Evolutionary conservation across 2,329 filamentous ascomycete species (phyloP), one percentile per base, ranked within the genome.

Genomic region (Pseudogymnoascus pannorum): DNA sequence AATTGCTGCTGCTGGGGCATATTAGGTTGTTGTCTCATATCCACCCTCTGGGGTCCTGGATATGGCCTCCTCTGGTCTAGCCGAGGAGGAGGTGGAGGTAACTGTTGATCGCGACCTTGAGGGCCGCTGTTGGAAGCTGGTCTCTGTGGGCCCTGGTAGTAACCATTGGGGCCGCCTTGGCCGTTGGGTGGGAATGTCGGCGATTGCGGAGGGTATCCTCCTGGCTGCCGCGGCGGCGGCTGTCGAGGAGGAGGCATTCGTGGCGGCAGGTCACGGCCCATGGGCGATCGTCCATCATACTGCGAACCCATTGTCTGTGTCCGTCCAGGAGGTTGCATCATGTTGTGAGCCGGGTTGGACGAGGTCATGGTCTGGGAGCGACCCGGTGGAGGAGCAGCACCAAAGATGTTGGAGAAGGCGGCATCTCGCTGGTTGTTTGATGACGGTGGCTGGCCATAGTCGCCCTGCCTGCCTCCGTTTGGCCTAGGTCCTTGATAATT

Each of bases 341-440:
- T 78, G 69, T 77, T 74, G 57, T 79, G 76, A 58, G 83, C 84
- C 63, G 79, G 76, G 31, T 87, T 82, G 66, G 91, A 87, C 61
- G 89, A 92, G 66, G 87, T 94, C 92, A 97, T 97, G 24, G 93
- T 97, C 72, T 97, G 92, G 62, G 92, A 95, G 74, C 94, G 88
- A 62, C 93, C 93, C 51, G 90, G 85, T 54, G 91, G 91, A 66
- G 91, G 92, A 66, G 90, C 83, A 66, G 86, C 87, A 68, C 93
- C 94, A 74, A 97, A 99, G 72, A 97, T 97, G 77, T 93, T 93
- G 67, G 89, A 91, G 75, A 95, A 99, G 67, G 93, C 94, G 68
- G 91, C 91, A 84, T 99, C 92, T 77, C 94, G 88, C 76, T 94
- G 90, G 71, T 80, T 81, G 72, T 81, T 81, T 66, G 79, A 77